phyloP scores from a whole-genome alignment of 1,284 basidiomycete genomes.

The Leccinum pachyderme region DNA sequence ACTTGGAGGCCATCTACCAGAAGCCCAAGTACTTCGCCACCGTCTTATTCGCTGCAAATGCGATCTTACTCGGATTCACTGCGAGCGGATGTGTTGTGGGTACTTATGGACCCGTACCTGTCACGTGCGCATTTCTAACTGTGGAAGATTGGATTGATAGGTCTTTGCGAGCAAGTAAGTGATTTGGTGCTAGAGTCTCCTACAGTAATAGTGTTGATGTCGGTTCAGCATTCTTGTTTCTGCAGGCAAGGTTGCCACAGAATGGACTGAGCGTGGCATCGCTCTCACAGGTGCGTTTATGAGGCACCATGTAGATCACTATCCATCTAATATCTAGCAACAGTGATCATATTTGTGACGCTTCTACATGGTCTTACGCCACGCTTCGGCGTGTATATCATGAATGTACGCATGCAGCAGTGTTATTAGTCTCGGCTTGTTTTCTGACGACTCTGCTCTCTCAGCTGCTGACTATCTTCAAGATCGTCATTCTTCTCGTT shows the following conservation, averaged over 20 bases:
- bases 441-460: neutral
- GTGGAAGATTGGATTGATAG: conserved; percentile 8
- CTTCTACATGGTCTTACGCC: conserved; percentile 48
- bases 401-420: conserved; percentile 41
- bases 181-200: no score
- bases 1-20: conserved; percentile 49
- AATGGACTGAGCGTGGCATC: conserved; percentile 56
- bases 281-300: conserved; percentile 47
- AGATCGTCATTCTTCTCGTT: conserved; percentile 28
- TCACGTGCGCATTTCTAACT: neutral
- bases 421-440: neutral
- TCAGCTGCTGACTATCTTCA: conserved; percentile 23
- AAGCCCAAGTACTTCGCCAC: conserved; percentile 48
- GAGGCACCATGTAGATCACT: neutral
- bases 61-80: conserved; percentile 51
- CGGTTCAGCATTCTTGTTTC: conserved; percentile 46
- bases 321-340: neutral
- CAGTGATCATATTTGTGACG: conserved; percentile 45
- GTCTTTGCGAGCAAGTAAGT: conserved; percentile 42
- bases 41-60: conserved; percentile 46
- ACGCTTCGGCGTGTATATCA: conserved; percentile 43
- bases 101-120: neutral
- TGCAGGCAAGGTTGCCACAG: conserved; percentile 39
- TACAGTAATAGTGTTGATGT: neutral
- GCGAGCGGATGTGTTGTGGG: conserved; percentile 57